phyloP scores from a whole-genome alignment of 2,329 filamentous ascomycete species.

The Diaporthe sp. region DNA sequence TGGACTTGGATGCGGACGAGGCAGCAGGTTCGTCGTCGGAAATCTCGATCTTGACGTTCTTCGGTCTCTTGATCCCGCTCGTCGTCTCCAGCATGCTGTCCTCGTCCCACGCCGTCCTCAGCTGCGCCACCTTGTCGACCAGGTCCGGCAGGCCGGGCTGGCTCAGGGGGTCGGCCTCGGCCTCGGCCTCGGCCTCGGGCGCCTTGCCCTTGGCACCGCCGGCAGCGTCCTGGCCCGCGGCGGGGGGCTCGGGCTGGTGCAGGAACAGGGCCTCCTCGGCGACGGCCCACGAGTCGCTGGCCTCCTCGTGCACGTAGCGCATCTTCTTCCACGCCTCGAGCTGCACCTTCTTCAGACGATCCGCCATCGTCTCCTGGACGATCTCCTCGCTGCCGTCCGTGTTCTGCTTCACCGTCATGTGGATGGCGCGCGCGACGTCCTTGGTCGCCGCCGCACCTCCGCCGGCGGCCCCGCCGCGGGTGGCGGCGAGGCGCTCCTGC shows the following conservation, averaged over 20 bases:
- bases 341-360: constrained; percentile 81
- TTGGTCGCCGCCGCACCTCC: constrained; percentile 42
- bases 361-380: constrained; percentile 76
- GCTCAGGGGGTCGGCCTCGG: constrained; percentile 27
- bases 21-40: constrained; percentile 34
- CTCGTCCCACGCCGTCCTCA: constrained; percentile 43
- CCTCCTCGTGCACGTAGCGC: constrained; percentile 85
- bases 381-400: constrained; percentile 73
- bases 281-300: constrained; percentile 77
- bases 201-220: constrained; percentile 38
- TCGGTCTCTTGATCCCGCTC: constrained; percentile 40
- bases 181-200: constrained; percentile 36
- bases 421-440: constrained; percentile 77
- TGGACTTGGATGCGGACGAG: constrained; percentile 37
- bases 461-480: constrained; percentile 49
- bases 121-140: constrained; percentile 34
- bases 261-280: constrained; percentile 80
- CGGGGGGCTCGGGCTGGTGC: constrained; percentile 36
- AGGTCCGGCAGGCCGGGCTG: constrained; percentile 30
- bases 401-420: constrained; percentile 86
- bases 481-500: constrained; percentile 66
- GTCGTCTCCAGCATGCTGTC: constrained; percentile 46
- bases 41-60: constrained; percentile 40
- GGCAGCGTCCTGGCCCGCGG: constrained; percentile 25
- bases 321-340: constrained; percentile 84